Percentiles rank a stretch among this genome's conserved stretches.
These are phyloP conservation scores for Cercospora zeae-maydis DNA, from an alignment of 2,329 filamentous ascomycete genomes.

Conservation along the genomic window DNA sequence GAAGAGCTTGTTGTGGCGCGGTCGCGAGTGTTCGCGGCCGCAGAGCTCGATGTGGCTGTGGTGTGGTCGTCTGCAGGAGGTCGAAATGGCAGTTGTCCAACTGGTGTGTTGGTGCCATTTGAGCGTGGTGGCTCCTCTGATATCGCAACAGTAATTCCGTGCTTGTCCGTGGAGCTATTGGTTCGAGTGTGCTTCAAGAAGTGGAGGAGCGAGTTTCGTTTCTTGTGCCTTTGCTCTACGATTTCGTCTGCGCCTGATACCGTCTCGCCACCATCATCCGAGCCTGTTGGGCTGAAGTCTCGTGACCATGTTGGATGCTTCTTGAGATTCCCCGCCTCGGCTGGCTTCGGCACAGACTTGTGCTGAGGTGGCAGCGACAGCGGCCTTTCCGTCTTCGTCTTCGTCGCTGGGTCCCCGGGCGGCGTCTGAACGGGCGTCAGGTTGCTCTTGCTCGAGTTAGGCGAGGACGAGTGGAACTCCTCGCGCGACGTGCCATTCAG, in stretches of 20 bases:
- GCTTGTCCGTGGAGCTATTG: slow-evolving; percentile 22
- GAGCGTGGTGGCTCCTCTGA: slow-evolving; percentile 14
- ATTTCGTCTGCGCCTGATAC: slow-evolving; percentile 27
- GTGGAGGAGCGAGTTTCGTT: slow-evolving; percentile 30
- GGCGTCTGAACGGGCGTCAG: slow-evolving; percentile 10
- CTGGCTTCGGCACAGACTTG: slow-evolving; percentile 2
- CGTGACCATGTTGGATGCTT: slow-evolving; percentile 24
- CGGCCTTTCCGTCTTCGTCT: slow-evolving; percentile 6
- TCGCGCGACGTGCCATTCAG: slow-evolving; percentile 11
- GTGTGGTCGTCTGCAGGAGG: slow-evolving; percentile 7
- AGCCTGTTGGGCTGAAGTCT: slow-evolving; percentile 22
- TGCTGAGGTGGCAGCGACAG: slow-evolving; percentile 2
- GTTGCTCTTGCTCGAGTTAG: slow-evolving; percentile 20
- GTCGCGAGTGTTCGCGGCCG: neutral
- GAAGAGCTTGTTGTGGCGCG: neutral
- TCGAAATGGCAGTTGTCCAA: slow-evolving; percentile 15
- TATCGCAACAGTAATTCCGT: slow-evolving; percentile 8
- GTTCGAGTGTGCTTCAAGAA: slow-evolving; percentile 29
- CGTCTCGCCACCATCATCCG: slow-evolving; percentile 29
- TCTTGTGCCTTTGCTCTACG: slow-evolving; percentile 18
- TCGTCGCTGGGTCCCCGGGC: slow-evolving; percentile 4
- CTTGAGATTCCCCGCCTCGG: neutral
- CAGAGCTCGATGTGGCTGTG: neutral
- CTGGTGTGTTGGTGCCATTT: slow-evolving; percentile 2
- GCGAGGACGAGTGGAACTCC: slow-evolving; percentile 10